These are phyloP conservation scores for Phytopythium vexans DNA, from an alignment of 352 stramenopile species.

Conservation along the genomic window DNA sequence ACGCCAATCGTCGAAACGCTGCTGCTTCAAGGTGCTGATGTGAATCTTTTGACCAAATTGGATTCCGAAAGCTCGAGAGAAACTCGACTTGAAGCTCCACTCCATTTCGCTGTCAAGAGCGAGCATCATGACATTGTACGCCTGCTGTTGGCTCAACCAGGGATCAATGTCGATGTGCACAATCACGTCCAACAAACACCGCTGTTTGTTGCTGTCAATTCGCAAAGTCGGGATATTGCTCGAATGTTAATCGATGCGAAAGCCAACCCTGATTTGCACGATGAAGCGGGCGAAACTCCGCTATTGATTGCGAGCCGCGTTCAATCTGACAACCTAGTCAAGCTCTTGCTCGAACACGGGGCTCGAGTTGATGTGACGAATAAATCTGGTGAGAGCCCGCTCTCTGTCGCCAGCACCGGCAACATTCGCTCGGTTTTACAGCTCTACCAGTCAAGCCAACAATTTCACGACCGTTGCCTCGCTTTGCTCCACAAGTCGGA, in stretches of 20 bases:
- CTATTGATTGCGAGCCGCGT: neutral
- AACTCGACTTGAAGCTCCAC: neutral
- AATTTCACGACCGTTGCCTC: conserved; percentile 1
- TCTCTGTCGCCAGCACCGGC: neutral
- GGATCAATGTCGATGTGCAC: neutral
- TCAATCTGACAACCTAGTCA: conserved; percentile 2
- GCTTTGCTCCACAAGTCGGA: conserved; percentile 8
- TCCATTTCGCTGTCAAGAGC: conserved; percentile 2
- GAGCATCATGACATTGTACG: neutral
- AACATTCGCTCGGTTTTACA: conserved; percentile 2
- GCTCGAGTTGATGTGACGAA: conserved; percentile 3
- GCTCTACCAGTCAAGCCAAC: conserved; percentile 4
- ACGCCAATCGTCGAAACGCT: neutral
- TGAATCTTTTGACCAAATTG: neutral
- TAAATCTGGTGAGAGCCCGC: conserved; percentile 2
- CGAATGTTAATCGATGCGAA: neutral
- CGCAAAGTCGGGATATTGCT: conserved; percentile 2
- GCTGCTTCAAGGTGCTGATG: neutral
- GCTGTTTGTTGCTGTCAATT: neutral
- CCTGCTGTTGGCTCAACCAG: neutral
- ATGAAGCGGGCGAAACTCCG: conserved; percentile 3
- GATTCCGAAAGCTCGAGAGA: neutral
- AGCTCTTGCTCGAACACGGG: conserved; percentile 1
- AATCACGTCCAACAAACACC: neutral
- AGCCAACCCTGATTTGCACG: neutral